Percentiles rank a stretch among this genome's conserved stretches.
Evolutionary conservation across 2,329 filamentous ascomycete species (phyloP).

Genomic region (Claviceps citrina): DNA sequence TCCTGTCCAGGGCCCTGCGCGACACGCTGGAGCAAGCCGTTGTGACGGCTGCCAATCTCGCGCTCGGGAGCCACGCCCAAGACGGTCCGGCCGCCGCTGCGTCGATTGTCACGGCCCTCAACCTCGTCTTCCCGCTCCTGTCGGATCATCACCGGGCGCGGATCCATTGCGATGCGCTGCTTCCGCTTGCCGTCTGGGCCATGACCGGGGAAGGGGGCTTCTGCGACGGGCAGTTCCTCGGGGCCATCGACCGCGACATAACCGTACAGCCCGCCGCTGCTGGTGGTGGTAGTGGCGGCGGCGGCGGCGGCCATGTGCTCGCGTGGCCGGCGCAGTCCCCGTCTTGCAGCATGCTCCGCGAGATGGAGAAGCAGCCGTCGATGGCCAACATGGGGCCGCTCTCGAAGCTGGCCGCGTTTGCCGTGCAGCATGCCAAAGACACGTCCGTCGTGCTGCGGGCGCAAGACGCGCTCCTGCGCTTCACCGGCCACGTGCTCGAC

Average conservation of each 20-base stretch:
- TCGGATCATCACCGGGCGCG: slow-evolving; percentile 41
- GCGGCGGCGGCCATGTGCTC: slow-evolving; percentile 22
- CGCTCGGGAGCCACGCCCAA: slow-evolving; percentile 35
- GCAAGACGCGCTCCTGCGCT: slow-evolving; percentile 49
- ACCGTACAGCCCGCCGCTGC: slow-evolving; percentile 29
- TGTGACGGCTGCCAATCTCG: slow-evolving; percentile 61
- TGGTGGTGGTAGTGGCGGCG: too few relatives aligned
- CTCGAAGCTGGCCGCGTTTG: slow-evolving; percentile 48
- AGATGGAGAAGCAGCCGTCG: slow-evolving; percentile 44
- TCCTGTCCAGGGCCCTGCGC: slow-evolving; percentile 48
- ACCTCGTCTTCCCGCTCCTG: slow-evolving; percentile 60
- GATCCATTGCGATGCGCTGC: slow-evolving; percentile 51
- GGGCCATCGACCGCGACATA: slow-evolving; percentile 52
- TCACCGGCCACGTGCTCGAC: slow-evolving; percentile 49
- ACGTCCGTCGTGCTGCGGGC: slow-evolving; percentile 29
- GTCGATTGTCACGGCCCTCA: slow-evolving; percentile 55
- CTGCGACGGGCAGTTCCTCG: slow-evolving; percentile 60
- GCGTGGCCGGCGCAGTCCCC: slow-evolving; percentile 47
- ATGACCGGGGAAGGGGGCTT: slow-evolving; percentile 60
- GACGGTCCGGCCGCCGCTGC: slow-evolving; percentile 27
- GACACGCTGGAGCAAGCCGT: slow-evolving; percentile 58
- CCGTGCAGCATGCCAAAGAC: slow-evolving; percentile 39
- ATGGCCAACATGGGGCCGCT: slow-evolving; percentile 53
- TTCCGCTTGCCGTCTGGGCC: slow-evolving; percentile 54
- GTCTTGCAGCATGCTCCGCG: slow-evolving; percentile 44